These are phyloP conservation scores for Globisporangium acanthophoron DNA, from an alignment of 352 stramenopile genomes.

Conservation along the genomic window DNA sequence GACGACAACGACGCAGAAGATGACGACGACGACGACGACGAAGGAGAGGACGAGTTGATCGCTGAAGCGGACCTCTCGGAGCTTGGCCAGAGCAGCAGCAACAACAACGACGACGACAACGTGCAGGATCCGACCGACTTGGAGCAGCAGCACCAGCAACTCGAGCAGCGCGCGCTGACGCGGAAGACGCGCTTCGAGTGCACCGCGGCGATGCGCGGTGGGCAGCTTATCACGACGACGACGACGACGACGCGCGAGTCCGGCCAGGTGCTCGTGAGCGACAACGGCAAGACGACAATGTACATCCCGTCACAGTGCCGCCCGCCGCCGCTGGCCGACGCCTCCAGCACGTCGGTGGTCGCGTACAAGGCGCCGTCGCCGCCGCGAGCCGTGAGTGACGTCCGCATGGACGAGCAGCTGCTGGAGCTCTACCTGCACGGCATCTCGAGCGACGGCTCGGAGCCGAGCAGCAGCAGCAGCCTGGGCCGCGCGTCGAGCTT, in stretches of 20 bases:
- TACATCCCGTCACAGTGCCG: slow-evolving; percentile 32
- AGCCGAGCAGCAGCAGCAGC: not conserved
- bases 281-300: slow-evolving; percentile 41
- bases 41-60: slow-evolving; percentile 1
- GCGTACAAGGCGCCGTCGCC: not conserved
- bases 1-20: slow-evolving; percentile 1
- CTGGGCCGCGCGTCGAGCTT: slow-evolving; percentile 12
- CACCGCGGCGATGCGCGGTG: slow-evolving; percentile 12
- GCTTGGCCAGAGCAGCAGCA: not conserved
- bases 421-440: slow-evolving; percentile 52
- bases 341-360: slow-evolving; percentile 4
- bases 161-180: slow-evolving; percentile 11
- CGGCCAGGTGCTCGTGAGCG: slow-evolving; percentile 26
- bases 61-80: not conserved
- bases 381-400: slow-evolving; percentile 16
- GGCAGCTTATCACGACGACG: not conserved
- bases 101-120: not conserved
- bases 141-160: slow-evolving; percentile 9
- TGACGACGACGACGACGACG: not conserved
- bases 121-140: slow-evolving; percentile 15
- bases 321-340: not conserved
- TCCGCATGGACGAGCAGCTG: slow-evolving; percentile 51
- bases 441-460: slow-evolving; percentile 28
- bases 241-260: not conserved
- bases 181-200: slow-evolving; percentile 23